Percentiles rank a stretch among this genome's conserved stretches.
phyloP scores from a whole-genome alignment of 345 rosid genomes.

The Luvunga scandens region DNA sequence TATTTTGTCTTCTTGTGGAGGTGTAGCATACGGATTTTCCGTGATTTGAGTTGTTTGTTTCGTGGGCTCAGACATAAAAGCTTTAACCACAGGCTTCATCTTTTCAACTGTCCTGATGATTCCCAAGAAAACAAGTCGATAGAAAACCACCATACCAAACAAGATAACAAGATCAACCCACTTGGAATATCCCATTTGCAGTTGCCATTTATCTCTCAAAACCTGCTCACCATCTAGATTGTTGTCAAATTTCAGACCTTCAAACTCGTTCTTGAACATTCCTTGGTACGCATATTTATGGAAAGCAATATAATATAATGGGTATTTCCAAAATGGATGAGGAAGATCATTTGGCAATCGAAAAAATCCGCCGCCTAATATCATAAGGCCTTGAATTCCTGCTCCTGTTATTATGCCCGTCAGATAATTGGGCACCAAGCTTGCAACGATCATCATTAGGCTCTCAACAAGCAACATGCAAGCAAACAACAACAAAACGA shows the following conservation, averaged over 20 bases:
- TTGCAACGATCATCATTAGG: constrained; percentile 57
- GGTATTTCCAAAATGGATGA: constrained; percentile 38
- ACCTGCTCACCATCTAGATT: constrained; percentile 16
- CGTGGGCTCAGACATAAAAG: neutral
- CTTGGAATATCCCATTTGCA: constrained; percentile 48
- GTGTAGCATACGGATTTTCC: constrained; percentile 10
- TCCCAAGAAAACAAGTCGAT: constrained; percentile 33
- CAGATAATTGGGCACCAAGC: constrained; percentile 43
- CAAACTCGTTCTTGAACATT: constrained; percentile 51
- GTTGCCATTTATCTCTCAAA: constrained; percentile 36
- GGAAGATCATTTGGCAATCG: constrained; percentile 51
- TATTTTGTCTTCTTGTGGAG: neutral
- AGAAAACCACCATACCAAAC: constrained; percentile 37
- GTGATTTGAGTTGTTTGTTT: constrained; percentile 8
- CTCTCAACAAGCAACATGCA: constrained; percentile 53
- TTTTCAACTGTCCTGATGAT: constrained; percentile 31
- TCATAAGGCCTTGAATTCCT: constrained; percentile 55
- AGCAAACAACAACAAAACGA: constrained; percentile 22
- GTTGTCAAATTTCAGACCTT: constrained; percentile 29
- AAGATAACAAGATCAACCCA: constrained; percentile 49
- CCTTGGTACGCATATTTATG: constrained; percentile 52
- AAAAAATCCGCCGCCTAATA: constrained; percentile 48
- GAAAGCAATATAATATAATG: constrained; percentile 44
- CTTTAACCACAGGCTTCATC: constrained; percentile 19
- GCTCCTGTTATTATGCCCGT: constrained; percentile 56